Base-by-base conservation (phyloP, 768 basidiomycete genomes). In the Nevesoporus exiguus region DNA sequence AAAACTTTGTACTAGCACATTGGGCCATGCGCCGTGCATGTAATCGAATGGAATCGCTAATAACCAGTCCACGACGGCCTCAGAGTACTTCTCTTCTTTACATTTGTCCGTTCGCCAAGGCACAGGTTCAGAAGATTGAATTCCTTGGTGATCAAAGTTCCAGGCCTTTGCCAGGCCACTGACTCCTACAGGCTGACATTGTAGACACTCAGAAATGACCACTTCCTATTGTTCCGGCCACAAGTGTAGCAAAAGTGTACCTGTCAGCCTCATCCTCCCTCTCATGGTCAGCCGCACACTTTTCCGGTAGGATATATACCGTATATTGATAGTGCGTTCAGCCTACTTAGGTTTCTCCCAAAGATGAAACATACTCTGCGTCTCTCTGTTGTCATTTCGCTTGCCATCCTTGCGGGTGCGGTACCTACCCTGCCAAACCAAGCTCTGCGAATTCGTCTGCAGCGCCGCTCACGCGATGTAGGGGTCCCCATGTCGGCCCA, bases 211-310 rank as follows among this genome's bases (percentile, higher is more conserved):
- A n/a, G 19, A 21, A 19, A 22, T 19, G 7, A 40, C 7, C 2
- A 7, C 21, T 19, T 22, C 19, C 9, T 40, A 7, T 29, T 17
- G 34, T 31, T 34, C 57, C 52, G 58, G 56, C 60, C 52, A 13
- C 49, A 22, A 7, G 21, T 21, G 30, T 14, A 7, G 33, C 51
- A 42, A 5, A 37, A 37, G 5, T n/a, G 15, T n/a, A 8, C 36
- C 15, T 37, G 58, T 64, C 55, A 64, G 62, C 62, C 62, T 33
- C 61, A 41, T 40, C 19, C 29, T 49, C 10, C 14, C 43, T 14
- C 30, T 31, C 40, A 33, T 33, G 31, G 49, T 51, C 49, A 51
- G 49, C 40, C 52, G 11, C 37, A 22, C 25, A 27, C 39, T 15
- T 37, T 14, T 22, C 25, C 22, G 7, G 24, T 36, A 33, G 27